Evolutionary conservation across 164 flowering plant species (phyloP).

Genomic region (Vitis rotundifolia): DNA sequence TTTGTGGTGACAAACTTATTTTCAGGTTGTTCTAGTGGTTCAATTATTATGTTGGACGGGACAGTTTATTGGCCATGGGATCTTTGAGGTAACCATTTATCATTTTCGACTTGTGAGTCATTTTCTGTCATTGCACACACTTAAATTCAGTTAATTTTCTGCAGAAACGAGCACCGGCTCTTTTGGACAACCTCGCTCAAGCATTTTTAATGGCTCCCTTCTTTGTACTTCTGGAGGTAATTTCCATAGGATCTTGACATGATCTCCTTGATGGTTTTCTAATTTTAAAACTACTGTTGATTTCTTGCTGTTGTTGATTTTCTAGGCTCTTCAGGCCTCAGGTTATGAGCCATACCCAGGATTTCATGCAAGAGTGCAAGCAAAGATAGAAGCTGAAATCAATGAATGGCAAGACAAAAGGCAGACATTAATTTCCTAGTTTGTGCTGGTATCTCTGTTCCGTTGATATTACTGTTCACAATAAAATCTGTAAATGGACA

Average conservation of each 20-base stretch:
- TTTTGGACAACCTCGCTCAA: slow-evolving; percentile 61
- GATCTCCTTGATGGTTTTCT: not conserved
- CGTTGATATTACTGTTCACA: not conserved
- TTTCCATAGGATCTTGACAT: not conserved
- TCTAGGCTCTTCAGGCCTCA: slow-evolving; percentile 29
- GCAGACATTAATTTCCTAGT: slow-evolving; percentile 16
- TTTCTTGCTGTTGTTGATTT: slow-evolving; percentile 6
- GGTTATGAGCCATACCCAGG: slow-evolving; percentile 40
- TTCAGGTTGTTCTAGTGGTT: slow-evolving; percentile 49
- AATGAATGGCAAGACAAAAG: slow-evolving; percentile 32
- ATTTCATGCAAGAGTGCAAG: slow-evolving; percentile 31
- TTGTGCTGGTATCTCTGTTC: not conserved
- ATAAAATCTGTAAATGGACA: too few species aligned
- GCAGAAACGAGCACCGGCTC: slow-evolving; percentile 70
- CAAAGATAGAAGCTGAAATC: slow-evolving; percentile 24
- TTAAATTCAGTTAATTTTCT: not conserved
- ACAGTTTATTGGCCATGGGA: slow-evolving; percentile 68
- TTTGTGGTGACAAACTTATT: not conserved
- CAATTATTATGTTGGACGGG: slow-evolving; percentile 67
- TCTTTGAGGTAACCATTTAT: slow-evolving; percentile 50
- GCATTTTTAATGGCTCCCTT: slow-evolving; percentile 74
- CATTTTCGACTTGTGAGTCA: not conserved
- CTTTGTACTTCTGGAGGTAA: slow-evolving; percentile 67
- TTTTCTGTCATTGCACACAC: not conserved
- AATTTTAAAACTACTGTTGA: not conserved